Evolutionary conservation across 75 land plant genomes (phyloP).

Genomic region (Ceratopteris richardii): DNA sequence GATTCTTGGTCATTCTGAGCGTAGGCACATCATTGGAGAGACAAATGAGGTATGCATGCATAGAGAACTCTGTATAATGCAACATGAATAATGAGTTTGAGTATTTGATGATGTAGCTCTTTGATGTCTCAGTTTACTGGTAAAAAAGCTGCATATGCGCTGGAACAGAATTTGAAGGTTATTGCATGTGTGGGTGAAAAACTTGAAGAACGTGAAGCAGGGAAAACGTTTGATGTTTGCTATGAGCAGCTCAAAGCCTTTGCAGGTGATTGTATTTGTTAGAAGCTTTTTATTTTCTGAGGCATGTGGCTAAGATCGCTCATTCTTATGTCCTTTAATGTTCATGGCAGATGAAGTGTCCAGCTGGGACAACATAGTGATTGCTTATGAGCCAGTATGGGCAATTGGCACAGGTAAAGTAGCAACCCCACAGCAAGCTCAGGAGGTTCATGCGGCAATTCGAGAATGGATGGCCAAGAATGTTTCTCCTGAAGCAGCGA

Average conservation of each 20-base stretch:
- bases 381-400: constrained; percentile 99
- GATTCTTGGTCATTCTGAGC: constrained; percentile 90
- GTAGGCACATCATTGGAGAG: constrained; percentile 87
- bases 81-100: not conserved
- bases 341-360: constrained; percentile 55
- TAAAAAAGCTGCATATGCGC: constrained; percentile 91
- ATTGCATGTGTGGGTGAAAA: constrained; percentile 93
- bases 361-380: constrained; percentile 74
- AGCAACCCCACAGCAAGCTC: constrained; percentile 93
- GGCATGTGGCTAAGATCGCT: too few relatives aligned
- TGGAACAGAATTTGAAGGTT: constrained; percentile 67
- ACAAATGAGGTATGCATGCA: constrained; percentile 44
- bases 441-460: constrained; percentile 87
- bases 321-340: not conserved
- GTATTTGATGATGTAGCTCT: not conserved
- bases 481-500: constrained; percentile 65
- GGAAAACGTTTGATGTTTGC: constrained; percentile 88
- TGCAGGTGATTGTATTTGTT: constrained; percentile 40
- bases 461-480: constrained; percentile 88
- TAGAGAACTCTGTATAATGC: not conserved
- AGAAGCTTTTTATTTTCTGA: too few relatives aligned
- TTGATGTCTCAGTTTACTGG: constrained; percentile 71
- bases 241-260: constrained; percentile 81
- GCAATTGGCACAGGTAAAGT: constrained; percentile 99
- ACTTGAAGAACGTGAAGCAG: constrained; percentile 82